Conservation (phyloP, 495 filamentous ascomycete genomes). For the Sordaria brevicollis region DNA sequence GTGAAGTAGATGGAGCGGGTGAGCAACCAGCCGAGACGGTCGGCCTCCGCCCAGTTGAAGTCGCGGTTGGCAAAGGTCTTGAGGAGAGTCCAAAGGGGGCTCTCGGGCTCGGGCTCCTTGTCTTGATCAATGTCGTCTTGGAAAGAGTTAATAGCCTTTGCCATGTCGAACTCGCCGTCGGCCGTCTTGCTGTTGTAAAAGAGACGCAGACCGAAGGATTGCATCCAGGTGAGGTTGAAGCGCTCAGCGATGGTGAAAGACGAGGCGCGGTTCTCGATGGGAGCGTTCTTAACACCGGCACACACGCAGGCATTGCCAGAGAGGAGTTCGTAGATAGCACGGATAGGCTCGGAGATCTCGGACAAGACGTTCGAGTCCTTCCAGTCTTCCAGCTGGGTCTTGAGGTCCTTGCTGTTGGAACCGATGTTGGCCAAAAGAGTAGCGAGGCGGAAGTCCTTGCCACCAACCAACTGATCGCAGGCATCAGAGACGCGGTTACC, state of each 20-base stretch:
- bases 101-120: slow-evolving; percentile 54
- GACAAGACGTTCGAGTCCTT: slow-evolving; percentile 65
- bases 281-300: slow-evolving; percentile 59
- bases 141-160: slow-evolving; percentile 60
- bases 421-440: slow-evolving; percentile 75
- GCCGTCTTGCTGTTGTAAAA: slow-evolving; percentile 56
- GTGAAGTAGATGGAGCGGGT: slow-evolving; percentile 42
- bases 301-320: slow-evolving; percentile 75
- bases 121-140: slow-evolving; percentile 55
- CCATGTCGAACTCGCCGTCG: slow-evolving; percentile 49
- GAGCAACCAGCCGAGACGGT: slow-evolving; percentile 81
- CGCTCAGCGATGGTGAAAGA: slow-evolving; percentile 69
- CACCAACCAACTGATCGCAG: slow-evolving; percentile 63
- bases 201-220: slow-evolving; percentile 80
- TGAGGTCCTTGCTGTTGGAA: slow-evolving; percentile 56
- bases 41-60: slow-evolving; percentile 47
- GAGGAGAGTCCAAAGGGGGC: slow-evolving; percentile 76
- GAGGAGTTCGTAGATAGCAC: slow-evolving; percentile 81
- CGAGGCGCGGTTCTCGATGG: slow-evolving; percentile 62
- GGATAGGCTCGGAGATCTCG: slow-evolving; percentile 76
- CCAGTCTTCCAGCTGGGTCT: slow-evolving; percentile 75
- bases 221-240: slow-evolving; percentile 84
- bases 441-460: slow-evolving; percentile 67
- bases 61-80: slow-evolving; percentile 59
- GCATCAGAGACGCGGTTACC: slow-evolving; percentile 70